These are phyloP conservation scores for Trametes gibbosa DNA, from an alignment of 768 basidiomycete species.

Conservation along the genomic window DNA sequence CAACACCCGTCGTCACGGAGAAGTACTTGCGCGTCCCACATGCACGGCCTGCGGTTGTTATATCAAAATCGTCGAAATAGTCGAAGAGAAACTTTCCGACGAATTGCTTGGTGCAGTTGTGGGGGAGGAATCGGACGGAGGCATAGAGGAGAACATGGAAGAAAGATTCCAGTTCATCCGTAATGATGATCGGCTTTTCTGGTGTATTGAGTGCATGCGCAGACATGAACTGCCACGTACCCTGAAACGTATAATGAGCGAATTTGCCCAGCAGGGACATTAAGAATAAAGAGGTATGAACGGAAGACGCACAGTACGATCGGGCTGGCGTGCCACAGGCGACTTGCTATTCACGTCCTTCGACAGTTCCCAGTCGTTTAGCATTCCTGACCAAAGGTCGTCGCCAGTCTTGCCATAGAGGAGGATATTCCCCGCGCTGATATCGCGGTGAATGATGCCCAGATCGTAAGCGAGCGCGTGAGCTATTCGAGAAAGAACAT, in stretches of 20 bases:
- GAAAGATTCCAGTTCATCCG: slow-evolving; percentile 1
- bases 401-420: not conserved
- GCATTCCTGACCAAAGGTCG: not conserved
- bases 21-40: not conserved
- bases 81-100: not conserved
- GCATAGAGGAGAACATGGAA: not conserved
- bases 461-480: not conserved
- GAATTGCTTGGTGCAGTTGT: not conserved
- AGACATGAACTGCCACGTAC: slow-evolving; percentile 1
- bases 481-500: not conserved
- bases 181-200: not conserved
- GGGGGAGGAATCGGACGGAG: not conserved
- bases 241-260: not conserved
- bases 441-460: slow-evolving; percentile 5
- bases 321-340: not conserved
- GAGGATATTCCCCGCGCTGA: slow-evolving; percentile 9
- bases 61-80: not conserved
- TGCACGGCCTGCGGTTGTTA: not conserved
- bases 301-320: not conserved
- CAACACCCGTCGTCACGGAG: not conserved
- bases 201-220: not conserved
- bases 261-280: not conserved
- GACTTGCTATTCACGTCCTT: not conserved
- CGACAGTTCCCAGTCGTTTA: slow-evolving; percentile 15
- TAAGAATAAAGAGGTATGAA: too few relatives aligned